A percentile compares a stretch with the other conserved stretches of the same genome.
phyloP scores from a whole-genome alignment of 345 rosid species.

The Citrus inodora region DNA sequence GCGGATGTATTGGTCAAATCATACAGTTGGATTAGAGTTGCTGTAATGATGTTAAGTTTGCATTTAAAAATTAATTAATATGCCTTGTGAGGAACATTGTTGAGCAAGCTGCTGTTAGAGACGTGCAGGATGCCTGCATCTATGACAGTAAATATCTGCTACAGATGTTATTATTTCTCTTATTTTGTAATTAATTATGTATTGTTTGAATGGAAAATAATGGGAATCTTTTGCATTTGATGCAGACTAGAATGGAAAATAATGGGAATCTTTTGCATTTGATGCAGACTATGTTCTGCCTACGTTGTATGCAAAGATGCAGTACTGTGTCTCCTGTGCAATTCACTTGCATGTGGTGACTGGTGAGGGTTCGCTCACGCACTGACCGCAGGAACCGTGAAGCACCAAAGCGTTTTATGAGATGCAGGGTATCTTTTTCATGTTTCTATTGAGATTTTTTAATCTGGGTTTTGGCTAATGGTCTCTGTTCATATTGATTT shows the following conservation, averaged over 20 bases:
- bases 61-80: no score
- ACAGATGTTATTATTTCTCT: background rate
- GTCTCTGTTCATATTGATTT: no score
- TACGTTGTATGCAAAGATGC: constrained; percentile 77
- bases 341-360: constrained; percentile 73
- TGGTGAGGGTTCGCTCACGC: constrained; percentile 89
- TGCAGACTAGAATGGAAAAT: constrained; percentile 34
- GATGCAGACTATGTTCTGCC: constrained; percentile 67
- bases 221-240: no score
- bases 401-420: constrained; percentile 77
- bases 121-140: constrained; percentile 84
- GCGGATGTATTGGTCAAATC: background rate
- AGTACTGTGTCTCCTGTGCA: constrained; percentile 92
- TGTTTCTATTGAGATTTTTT: no score
- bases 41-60: no score
- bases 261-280: no score
- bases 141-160: constrained; percentile 45
- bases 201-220: background rate
- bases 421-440: constrained; percentile 57
- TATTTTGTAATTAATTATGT: no score
- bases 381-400: constrained; percentile 69
- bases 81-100: constrained; percentile 77
- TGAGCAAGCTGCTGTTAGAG: constrained; percentile 48
- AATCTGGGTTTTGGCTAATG: no score
- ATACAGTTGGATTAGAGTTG: no score